phyloP scores from a whole-genome alignment of 768 basidiomycete species.

The Porpolomopsis calyptriformis region DNA sequence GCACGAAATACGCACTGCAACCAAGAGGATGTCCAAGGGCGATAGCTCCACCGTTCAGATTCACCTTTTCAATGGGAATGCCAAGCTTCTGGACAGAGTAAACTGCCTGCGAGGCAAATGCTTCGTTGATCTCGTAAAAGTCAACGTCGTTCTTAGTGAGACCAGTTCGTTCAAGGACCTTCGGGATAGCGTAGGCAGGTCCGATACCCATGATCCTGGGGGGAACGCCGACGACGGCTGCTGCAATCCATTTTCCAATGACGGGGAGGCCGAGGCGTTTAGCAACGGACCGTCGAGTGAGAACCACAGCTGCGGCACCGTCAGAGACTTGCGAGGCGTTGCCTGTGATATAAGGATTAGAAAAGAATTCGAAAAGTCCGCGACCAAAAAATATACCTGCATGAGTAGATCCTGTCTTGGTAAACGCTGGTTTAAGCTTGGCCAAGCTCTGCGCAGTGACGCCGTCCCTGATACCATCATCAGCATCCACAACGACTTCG shows the following conservation, averaged over 20 bases:
- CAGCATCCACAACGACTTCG: conserved; percentile 62
- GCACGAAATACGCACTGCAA: conserved; percentile 43
- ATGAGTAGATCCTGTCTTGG: conserved; percentile 64
- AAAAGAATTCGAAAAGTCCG: background rate
- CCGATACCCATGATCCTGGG: conserved; percentile 89
- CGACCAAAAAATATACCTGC: conserved; percentile 37
- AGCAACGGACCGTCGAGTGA: conserved; percentile 70
- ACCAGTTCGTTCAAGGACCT: conserved; percentile 54
- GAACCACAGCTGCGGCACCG: conserved; percentile 83
- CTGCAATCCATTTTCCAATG: conserved; percentile 72
- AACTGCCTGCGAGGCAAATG: conserved; percentile 77
- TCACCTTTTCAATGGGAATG: conserved; percentile 70
- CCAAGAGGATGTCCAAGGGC: conserved; percentile 85
- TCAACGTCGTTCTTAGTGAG: conserved; percentile 65
- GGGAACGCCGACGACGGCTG: conserved; percentile 66
- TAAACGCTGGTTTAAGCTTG: conserved; percentile 84
- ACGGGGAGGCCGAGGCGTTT: conserved; percentile 78
- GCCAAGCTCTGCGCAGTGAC: conserved; percentile 67
- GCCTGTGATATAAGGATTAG: conserved; percentile 20
- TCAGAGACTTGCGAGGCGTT: conserved; percentile 89
- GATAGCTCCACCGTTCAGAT: conserved; percentile 81
- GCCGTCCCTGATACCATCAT: conserved; percentile 82
- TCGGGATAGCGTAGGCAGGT: conserved; percentile 80
- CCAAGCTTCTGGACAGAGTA: conserved; percentile 61
- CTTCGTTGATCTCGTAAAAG: conserved; percentile 89